Conservation (phyloP, 805 yeast genomes). For the Candida nanaspora region DNA sequence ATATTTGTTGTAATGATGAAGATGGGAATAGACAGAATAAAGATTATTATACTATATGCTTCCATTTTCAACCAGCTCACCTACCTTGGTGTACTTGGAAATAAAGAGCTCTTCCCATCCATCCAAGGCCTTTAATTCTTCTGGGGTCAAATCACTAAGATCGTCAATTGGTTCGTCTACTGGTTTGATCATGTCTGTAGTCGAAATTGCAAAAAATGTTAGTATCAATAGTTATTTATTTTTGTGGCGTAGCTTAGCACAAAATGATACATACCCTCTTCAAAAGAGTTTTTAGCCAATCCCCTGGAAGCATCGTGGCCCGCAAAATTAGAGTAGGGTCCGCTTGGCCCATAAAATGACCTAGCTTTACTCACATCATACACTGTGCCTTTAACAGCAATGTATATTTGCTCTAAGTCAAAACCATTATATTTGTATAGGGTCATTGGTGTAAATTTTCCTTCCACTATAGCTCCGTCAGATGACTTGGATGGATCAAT, state of each 20-base stretch:
- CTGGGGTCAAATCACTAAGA: conserved; percentile 49
- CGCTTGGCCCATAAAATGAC: conserved; percentile 90
- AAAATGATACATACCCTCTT: conserved; percentile 29
- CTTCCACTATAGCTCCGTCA: conserved; percentile 21
- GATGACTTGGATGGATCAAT: conserved; percentile 15
- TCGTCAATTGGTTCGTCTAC: conserved; percentile 75
- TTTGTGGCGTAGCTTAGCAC: too few relatives aligned
- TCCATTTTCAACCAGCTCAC: conserved; percentile 51
- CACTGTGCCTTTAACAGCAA: conserved; percentile 81
- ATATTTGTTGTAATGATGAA: too few relatives aligned
- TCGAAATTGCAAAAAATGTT: conserved; percentile 1
- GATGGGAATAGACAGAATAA: too few relatives aligned
- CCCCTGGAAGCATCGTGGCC: conserved; percentile 96
- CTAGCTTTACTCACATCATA: conserved; percentile 78
- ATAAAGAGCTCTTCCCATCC: conserved; percentile 84
- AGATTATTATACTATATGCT: too few relatives aligned
- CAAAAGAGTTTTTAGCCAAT: conserved; percentile 82
- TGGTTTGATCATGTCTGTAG: conserved; percentile 46
- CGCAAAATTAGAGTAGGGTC: conserved; percentile 90
- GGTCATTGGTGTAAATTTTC: conserved; percentile 65
- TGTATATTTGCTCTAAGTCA: conserved; percentile 71
- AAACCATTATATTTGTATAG: conserved; percentile 74
- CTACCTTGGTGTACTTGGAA: conserved; percentile 76
- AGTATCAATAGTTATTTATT: too few relatives aligned
- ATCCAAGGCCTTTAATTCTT: conserved; percentile 61